Evolutionary conservation across 1,139 yeast species (phyloP).

Genomic region (Kurtzmaniella natalensis): DNA sequence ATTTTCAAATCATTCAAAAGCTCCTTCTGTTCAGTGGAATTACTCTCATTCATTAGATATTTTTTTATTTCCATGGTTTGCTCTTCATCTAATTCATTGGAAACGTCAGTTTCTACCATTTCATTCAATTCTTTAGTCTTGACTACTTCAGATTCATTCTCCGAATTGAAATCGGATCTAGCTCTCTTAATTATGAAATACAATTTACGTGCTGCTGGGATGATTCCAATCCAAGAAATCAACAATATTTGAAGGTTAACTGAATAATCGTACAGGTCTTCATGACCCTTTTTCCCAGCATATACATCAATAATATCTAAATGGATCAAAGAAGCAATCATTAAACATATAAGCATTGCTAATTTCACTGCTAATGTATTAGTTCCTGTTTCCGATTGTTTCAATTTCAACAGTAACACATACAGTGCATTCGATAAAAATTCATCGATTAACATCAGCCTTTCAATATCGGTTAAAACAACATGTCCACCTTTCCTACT

Average conservation of each 20-base stretch:
- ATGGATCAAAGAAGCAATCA: constrained; percentile 49
- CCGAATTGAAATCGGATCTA: constrained; percentile 11
- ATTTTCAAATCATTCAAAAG: constrained; percentile 12
- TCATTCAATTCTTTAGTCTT: not conserved
- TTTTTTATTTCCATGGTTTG: not conserved
- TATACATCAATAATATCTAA: constrained; percentile 41
- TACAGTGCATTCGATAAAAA: constrained; percentile 54
- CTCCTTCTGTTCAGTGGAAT: constrained; percentile 5
- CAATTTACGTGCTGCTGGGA: constrained; percentile 37
- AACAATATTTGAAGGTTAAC: constrained; percentile 54
- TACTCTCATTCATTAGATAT: not conserved
- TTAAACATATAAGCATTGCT: constrained; percentile 45
- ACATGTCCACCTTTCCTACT: constrained; percentile 51
- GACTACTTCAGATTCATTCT: constrained; percentile 7
- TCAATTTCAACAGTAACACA: constrained; percentile 30
- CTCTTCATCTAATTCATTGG: constrained; percentile 4
- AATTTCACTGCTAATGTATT: constrained; percentile 7
- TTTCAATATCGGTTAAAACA: constrained; percentile 52
- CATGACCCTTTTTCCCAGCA: constrained; percentile 15
- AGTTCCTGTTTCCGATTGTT: constrained; percentile 12
- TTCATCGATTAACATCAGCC: constrained; percentile 65
- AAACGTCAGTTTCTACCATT: constrained; percentile 1
- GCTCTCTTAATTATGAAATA: constrained; percentile 30
- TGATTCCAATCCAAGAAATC: constrained; percentile 57
- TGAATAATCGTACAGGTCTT: constrained; percentile 42